Evolutionary conservation across 2,329 filamentous ascomycete species (phyloP), one percentile per base, ranked within the genome.

Genomic region (Geosmithia morbida): DNA sequence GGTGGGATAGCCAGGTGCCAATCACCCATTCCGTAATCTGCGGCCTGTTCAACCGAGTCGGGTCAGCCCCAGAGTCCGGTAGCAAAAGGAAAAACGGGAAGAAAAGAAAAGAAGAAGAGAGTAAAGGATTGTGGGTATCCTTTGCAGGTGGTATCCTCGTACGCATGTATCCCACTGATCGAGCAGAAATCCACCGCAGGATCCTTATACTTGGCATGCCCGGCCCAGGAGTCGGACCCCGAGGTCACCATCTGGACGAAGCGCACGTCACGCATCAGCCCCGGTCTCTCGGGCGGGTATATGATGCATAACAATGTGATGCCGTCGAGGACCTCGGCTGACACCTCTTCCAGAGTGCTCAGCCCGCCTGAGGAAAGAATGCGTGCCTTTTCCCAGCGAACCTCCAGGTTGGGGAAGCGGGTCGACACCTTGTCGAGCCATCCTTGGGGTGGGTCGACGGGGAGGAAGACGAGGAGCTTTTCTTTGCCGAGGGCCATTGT

Each of bases 241-340:
- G 70, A 65, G 0, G 64, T 68, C 0, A 59, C 54, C 22, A 69
- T 51, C 56, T 74, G 70, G n/a, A 73, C 62, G 49, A 64, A 69
- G 43, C 66, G 61, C 20, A 71, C 56, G 2, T 61, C 56, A 8
- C 56, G 53, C 33, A 69, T 55, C 42, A 57, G 47, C 22, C 59
- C 56, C 2, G 55, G 51, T 0, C 55, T 56, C 1, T 65, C 62
- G 4, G 64, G 57, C 26, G 55, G 50, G 47, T 59, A 60, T 16
- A 37, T 16, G 4, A 59, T 55, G 41, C 55, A 57, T 16, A 69
- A 49, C 40, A 71, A 52, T 0, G 68, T 71, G n/a, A 68, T 65
- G 19, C 63, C 65, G 1, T 65, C 60, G 59, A 59, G 69, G 0
- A 56, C 46, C 8, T 62, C 60, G 13, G 56, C 46, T 0, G 58